Percentiles rank a stretch among this genome's conserved stretches.
phyloP scores from a whole-genome alignment of 768 basidiomycete species.

The Hemileccinum impolitum region DNA sequence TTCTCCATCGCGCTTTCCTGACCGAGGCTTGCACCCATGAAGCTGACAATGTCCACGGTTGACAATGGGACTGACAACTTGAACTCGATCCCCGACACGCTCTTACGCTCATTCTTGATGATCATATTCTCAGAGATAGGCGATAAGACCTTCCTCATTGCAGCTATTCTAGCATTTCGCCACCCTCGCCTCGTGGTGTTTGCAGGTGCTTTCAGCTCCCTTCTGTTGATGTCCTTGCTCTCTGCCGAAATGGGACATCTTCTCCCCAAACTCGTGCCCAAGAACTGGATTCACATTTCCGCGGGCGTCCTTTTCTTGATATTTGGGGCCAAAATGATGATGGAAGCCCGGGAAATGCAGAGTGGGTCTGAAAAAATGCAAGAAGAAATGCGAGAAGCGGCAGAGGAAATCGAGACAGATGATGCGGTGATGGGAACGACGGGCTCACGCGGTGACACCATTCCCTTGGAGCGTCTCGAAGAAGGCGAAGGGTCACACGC shows the following conservation, averaged over 20 bases:
- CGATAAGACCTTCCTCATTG: constrained; percentile 89
- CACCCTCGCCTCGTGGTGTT: constrained; percentile 87
- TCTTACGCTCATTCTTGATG: constrained; percentile 81
- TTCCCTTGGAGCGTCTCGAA: constrained; percentile 76
- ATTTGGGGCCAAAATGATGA: constrained; percentile 87
- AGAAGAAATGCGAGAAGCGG: constrained; percentile 96
- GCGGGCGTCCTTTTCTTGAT: constrained; percentile 84
- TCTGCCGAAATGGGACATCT: constrained; percentile 93
- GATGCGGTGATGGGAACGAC: constrained; percentile 43
- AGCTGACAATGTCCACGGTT: constrained; percentile 14
- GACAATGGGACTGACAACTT: constrained; percentile 12
- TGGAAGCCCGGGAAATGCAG: constrained; percentile 81
- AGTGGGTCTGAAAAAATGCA: constrained; percentile 75
- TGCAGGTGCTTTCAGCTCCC: constrained; percentile 80
- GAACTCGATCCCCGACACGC: constrained; percentile 38
- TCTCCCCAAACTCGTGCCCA: constrained; percentile 78
- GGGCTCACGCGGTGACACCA: constrained; percentile 36
- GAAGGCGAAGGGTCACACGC: constrained; percentile 44
- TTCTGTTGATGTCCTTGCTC: constrained; percentile 90
- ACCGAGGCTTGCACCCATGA: constrained; percentile 6
- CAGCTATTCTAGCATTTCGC: constrained; percentile 91
- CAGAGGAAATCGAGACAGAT: constrained; percentile 89
- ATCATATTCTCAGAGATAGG: constrained; percentile 93
- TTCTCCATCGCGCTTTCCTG: neutral
- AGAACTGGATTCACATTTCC: constrained; percentile 60